Evolutionary conservation across 306 rosid genomes (phyloP), one percentile per base, ranked within the genome.

Genomic region (Nissolia schottii): DNA sequence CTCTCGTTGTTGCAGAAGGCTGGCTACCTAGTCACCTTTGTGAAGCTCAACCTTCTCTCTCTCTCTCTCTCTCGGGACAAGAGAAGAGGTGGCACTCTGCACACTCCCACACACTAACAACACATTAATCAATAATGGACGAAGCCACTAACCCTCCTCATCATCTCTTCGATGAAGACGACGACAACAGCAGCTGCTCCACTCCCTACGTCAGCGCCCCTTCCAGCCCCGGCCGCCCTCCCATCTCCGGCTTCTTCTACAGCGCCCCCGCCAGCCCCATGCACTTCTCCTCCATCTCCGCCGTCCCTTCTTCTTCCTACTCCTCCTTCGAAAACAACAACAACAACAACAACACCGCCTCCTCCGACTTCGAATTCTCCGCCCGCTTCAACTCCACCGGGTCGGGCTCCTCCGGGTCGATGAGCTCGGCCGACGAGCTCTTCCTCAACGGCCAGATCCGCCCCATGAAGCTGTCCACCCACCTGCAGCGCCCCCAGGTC

Each of bases 131-230:
- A 37, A 37, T 37, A 37, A 37, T 37, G 43, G 43, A n/a, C 43
- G 43, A 37, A 37, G 3, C 43, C 13, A 1, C 43, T 8, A 8
- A 37, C n/a, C 43, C 43, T 4, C 9, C 38, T 8, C 14, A 37
- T 37, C 43, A 51, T 1, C 20, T 68, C 7, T 79, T 71, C 3
- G 5, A 4, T 9, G 95, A 91, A 5, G 96, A 91, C 43, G 11
- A 6, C 76, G n/a, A 79, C 0, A 96, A 94, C 28, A 94, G 99
- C 67, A 84, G 70, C 24, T 94, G 96, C 51, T 94, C 99, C 37
- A 94, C 97, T 4, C 99, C 99, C 6, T 94, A 87, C 77, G 96
- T 94, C 7, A 89, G 97, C 41, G 97, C 97, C 1, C 96, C 99
- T 7, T 94, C 99, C 3, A 94, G 99, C 43, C 99, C 97, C 4